Conservation (phyloP, 2,329 filamentous ascomycete genomes). For the Colletotrichum spaethianum region DNA sequence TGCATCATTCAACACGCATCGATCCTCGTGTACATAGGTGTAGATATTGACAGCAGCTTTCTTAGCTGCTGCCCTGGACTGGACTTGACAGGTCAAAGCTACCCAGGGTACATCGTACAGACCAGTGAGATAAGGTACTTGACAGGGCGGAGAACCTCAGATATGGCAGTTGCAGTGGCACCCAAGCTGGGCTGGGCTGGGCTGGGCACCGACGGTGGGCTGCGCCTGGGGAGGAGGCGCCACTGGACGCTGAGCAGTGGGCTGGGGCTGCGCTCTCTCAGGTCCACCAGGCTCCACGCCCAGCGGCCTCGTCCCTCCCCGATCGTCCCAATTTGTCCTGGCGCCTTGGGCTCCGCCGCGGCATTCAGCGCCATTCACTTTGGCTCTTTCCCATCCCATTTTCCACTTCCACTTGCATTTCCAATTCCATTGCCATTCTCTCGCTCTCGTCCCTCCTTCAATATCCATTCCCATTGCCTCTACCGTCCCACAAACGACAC, state of each 20-base stretch:
- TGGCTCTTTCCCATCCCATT: slow-evolving; percentile 26
- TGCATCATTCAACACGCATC: too few species aligned
- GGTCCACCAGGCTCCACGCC: slow-evolving; percentile 8
- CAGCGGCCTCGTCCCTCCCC: not conserved
- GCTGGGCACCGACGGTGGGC: slow-evolving; percentile 6
- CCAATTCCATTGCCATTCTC: not conserved
- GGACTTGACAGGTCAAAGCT: not conserved
- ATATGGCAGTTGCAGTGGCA: not conserved
- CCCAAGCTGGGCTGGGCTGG: not conserved
- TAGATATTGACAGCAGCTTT: too few species aligned
- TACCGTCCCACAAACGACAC: not conserved
- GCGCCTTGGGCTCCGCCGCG: slow-evolving; percentile 7
- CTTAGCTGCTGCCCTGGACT: too few species aligned
- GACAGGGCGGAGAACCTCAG: not conserved
- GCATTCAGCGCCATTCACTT: slow-evolving; percentile 13
- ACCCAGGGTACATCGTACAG: too few species aligned
- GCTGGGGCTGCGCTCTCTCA: slow-evolving; percentile 5
- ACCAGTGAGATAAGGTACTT: not conserved
- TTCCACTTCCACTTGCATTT: slow-evolving; percentile 3
- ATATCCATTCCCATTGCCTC: slow-evolving; percentile 12
- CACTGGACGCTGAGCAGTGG: not conserved
- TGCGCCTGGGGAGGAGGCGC: slow-evolving; percentile 2
- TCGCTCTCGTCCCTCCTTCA: slow-evolving; percentile 3
- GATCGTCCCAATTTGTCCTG: slow-evolving; percentile 18
- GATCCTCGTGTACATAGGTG: too few species aligned